Evolutionary conservation across 768 basidiomycete genomes (phyloP), one percentile per base, ranked within the genome.

Genomic region (Lactarius hengduanensis): DNA sequence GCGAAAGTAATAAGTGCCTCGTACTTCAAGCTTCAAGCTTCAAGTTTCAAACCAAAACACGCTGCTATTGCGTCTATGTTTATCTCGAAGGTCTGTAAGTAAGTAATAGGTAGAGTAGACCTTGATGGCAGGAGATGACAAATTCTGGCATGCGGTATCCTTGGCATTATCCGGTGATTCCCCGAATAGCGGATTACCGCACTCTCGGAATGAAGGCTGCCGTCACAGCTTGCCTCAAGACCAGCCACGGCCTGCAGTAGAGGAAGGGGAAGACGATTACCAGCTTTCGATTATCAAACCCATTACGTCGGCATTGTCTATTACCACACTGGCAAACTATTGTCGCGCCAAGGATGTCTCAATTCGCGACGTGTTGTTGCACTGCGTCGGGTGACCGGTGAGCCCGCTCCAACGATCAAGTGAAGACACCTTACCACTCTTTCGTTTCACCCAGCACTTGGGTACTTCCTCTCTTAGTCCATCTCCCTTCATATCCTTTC

Each of bases 401-500:
- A 4, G 47, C 22, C 47, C 47, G 50, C 13, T 28, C 56, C 56
- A 57, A 18, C 56, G 18, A 20, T 34, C 30, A 36, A 32, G 34
- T 18, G 53, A 38, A 26, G 7, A 57, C 13, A 18, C 41, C 40
- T 63, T 67, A 67, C 66, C 66, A 47, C 62, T 67, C 57, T 67
- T 63, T 67, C 66, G 66, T 67, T 67, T 38, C 58, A 38, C 66
- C 66, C 66, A 63, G 16, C 43, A 36, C 34, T 45, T 41, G 41
- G 62, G 66, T 67, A 63, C 50, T 38, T 9, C 20, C 56, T 45
- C 47, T 61, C 61, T 20, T 55, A 36, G 38, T 40, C 50, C 47
- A 36, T 58, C 61, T 34, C 36, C 65, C 20, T 55, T 59, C 54
- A 41, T 63, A 56, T 59, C 15, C 16, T 55, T 56, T 45, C 55